Evolutionary conservation across 179 eudicot species (phyloP), one percentile per base, ranked within the genome.

Genomic region (Carnegiea gigantea): DNA sequence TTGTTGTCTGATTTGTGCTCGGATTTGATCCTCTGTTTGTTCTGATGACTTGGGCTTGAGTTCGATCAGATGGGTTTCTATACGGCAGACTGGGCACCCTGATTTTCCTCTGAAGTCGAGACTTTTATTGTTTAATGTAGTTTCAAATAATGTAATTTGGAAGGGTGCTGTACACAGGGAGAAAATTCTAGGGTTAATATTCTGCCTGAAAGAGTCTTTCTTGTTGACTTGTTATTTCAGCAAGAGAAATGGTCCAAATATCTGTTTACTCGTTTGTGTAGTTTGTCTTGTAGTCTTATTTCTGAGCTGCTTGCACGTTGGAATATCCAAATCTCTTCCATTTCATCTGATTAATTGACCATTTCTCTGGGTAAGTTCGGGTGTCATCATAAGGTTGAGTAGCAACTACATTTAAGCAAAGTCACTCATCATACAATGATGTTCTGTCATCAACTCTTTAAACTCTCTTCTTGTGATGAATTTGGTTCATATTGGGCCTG

Each of bases 141-240:
- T 67, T 67, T 67, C 5, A 5, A 67, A 14, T 67, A 67, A 67
- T 67, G 72, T 15, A 28, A 67, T 38, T 67, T 67, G 72, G 3
- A 67, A 67, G 72, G 3, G 40, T 30, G 26, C 28, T 67, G 1
- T 2, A 62, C 28, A 9, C 13, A 7, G 68, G 71, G 18, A 28
- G 72, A 67, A 67, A 28, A 67, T 67, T 67, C 72, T 67, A 67
- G 40, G 72, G 72, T 6, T 67, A 67, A 14, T 23, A 26, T 67
- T 67, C 18, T 26, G 11, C 28, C 72, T 10, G 43, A 13, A 49
- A 15, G 64, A 24, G n/a, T 49, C 36, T 24, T 24, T 28, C 78
- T 48, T 26, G 64, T 48, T 49, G 78, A 51, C 78, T 51, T 8
- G 60, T 75, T 13, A 75, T 14, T 44, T 75, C 23, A 28, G 54